phyloP scores from a whole-genome alignment of 2,329 filamentous ascomycete genomes.

The Beauveria sp. region DNA sequence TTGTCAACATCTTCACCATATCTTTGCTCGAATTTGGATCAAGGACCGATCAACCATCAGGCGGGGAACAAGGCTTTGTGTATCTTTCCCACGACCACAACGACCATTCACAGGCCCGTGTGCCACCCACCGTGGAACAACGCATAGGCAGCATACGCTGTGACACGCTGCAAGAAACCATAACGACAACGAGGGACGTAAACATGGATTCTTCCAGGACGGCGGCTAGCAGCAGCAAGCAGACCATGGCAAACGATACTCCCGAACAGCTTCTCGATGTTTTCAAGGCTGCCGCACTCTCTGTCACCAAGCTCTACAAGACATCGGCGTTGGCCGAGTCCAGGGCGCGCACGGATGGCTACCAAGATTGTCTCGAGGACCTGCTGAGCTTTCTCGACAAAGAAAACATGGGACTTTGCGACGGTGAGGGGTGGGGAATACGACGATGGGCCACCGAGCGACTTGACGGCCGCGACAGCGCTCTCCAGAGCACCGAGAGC shows the following conservation, averaged over 20 bases:
- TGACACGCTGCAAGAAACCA: neutral
- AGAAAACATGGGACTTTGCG: constrained; percentile 67
- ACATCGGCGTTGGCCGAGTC: constrained; percentile 72
- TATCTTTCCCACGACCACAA: neutral
- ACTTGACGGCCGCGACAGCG: constrained; percentile 53
- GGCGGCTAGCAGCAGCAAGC: constrained; percentile 13
- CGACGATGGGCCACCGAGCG: constrained; percentile 61
- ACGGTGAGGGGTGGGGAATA: constrained; percentile 65
- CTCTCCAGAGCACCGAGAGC: constrained; percentile 50
- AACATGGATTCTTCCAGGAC: constrained; percentile 2
- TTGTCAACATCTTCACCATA: neutral
- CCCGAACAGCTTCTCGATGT: constrained; percentile 70
- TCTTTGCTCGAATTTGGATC: neutral
- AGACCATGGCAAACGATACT: constrained; percentile 28
- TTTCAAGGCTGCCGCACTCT: constrained; percentile 87
- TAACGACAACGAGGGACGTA: neutral
- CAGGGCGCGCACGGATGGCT: constrained; percentile 70
- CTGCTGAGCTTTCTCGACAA: constrained; percentile 78
- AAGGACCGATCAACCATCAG: neutral
- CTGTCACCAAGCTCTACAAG: constrained; percentile 94
- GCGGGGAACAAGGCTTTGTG: neutral
- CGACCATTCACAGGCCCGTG: neutral
- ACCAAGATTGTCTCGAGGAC: constrained; percentile 90
- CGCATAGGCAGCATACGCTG: neutral
- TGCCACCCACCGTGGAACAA: neutral